These are phyloP conservation scores for Epichloe typhina DNA, from an alignment of 2,329 filamentous ascomycete species.

Conservation along the genomic window DNA sequence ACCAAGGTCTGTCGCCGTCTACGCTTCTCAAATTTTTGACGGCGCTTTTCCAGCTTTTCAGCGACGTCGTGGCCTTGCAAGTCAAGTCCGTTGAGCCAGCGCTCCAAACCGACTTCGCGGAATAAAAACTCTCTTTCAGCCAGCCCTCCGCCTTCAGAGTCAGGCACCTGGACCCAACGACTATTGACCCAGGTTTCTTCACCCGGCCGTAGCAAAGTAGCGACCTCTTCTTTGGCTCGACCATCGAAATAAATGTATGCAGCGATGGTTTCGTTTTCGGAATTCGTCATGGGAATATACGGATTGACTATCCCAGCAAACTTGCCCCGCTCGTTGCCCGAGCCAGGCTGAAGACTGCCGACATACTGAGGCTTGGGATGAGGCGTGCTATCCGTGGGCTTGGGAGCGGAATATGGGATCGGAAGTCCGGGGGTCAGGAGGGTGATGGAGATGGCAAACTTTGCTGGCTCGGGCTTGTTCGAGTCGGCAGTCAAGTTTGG, in stretches of 20 bases:
- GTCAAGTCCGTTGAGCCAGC: slow-evolving; percentile 93
- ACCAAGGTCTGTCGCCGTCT: slow-evolving; percentile 48
- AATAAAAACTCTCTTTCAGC: slow-evolving; percentile 96
- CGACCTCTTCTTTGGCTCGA: slow-evolving; percentile 88
- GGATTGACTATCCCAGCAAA: slow-evolving; percentile 52
- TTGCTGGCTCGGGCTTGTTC: slow-evolving; percentile 78
- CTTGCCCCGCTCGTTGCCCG: slow-evolving; percentile 31
- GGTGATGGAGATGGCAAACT: slow-evolving; percentile 96
- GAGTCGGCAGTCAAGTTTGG: slow-evolving; percentile 52
- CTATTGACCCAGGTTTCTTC: slow-evolving; percentile 99
- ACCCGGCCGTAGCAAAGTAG: slow-evolving; percentile 77
- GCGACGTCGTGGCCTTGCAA: slow-evolving; percentile 86
- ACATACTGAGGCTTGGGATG: slow-evolving; percentile 74
- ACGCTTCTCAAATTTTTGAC: slow-evolving; percentile 62
- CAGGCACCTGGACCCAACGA: slow-evolving; percentile 88
- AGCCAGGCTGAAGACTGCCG: slow-evolving; percentile 49
- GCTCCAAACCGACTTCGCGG: slow-evolving; percentile 86
- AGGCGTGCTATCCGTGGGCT: slow-evolving; percentile 61
- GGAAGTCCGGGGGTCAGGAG: slow-evolving; percentile 78
- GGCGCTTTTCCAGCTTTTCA: slow-evolving; percentile 77
- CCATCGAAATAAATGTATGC: slow-evolving; percentile 99
- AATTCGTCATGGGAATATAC: slow-evolving; percentile 85
- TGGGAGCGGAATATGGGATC: slow-evolving; percentile 86
- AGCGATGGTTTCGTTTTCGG: slow-evolving; percentile 91
- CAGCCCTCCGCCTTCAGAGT: slow-evolving; percentile 81